Base-by-base conservation (phyloP, 139 green algal species). In the Coccomyxa sp. region DNA sequence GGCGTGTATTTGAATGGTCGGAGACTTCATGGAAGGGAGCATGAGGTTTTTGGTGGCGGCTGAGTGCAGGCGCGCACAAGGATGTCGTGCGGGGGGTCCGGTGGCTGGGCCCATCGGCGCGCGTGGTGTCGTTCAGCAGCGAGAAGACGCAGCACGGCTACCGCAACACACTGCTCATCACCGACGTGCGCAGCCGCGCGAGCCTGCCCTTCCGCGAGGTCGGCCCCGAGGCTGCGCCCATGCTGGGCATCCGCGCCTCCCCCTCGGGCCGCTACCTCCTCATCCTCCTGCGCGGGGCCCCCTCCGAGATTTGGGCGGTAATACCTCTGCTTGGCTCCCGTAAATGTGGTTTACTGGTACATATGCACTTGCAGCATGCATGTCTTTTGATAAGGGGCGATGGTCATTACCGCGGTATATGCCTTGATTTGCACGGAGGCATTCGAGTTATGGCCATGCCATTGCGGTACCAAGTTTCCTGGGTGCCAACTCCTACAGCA, bases 281-380 rank as follows among this genome's bases (percentile, higher is more conserved):
- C 27, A 66, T 97, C 10, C 74, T 86, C 13, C 77, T 81, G 28
- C 83, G 91, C 63, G 90, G 88, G 0, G 88, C 90, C 1, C 91
- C 94, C 17, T 90, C 91, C 32, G 94, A 97, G 88, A 89, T 97
- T 31, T 97, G 94, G 94, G 82, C 86, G 38, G 91, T 93, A 77
- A 83, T 81, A 60, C 31, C 30, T 80, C 74, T 57, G 71, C 17
- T 28, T 10, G 18, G 21, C 63, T 71, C 63, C 63, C 74, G n/a
- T 78, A 30, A 77, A 38, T 77, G 63, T n/a, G n/a, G n/a, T n/a
- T n/a, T n/a, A n/a, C n/a, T n/a, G n/a, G n/a, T n/a, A n/a, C n/a
- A n/a, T n/a, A n/a, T n/a, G n/a, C n/a, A n/a, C n/a, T n/a, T n/a
- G n/a, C n/a, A n/a, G n/a, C n/a, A n/a, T n/a, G n/a, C n/a, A n/a